Evolutionary conservation across 169 alveolate species (phyloP), one percentile per base, ranked within the genome.

Genomic region (Pseudocohnilembus persalinus): DNA sequence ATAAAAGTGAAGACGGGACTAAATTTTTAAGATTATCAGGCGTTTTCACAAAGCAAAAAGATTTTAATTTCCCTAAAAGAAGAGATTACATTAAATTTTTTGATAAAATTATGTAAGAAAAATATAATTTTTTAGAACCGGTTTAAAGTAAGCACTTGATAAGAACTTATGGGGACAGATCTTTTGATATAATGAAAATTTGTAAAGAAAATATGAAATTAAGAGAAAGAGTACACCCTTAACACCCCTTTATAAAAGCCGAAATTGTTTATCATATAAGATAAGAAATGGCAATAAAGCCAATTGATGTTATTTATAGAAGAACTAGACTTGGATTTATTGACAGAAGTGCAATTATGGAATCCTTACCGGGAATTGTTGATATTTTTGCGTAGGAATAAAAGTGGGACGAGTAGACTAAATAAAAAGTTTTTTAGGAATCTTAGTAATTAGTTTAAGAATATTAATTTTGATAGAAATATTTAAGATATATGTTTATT

Each of bases 271-370:
- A 94, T 77, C 87, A 87, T 1, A 74, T 89, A 0, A 82, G 92
- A 30, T 32, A 88, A 63, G 97, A 94, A 80, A 75, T 89, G 85
- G 97, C 96, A 64, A 73, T 82, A 35, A 88, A 90, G 32, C 94
- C 96, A 4, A 88, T 89, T 32, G 97, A 94, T 84, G 83, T 94
- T 28, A 30, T 94, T 1, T 91, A 93, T 32, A 91, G 97, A 83
- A 90, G 97, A 88, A 81, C 89, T 1, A 89, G 93, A 32, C n/a
- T 94, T 0, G 94, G 91, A 15, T 83, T 94, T 64, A 28, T 92
- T 0, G 89, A 92, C 74, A 72, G 77, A 64, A 32, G 87, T 31
- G 82, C 88, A 0, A 88, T 91, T 20, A 63, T 76, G 31, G 88
- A 82, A 76, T 81, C 88, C 0, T 63, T 91, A 0, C 80, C 33